Conservation (phyloP, 768 basidiomycete genomes). For the Tulasnella sp. region DNA sequence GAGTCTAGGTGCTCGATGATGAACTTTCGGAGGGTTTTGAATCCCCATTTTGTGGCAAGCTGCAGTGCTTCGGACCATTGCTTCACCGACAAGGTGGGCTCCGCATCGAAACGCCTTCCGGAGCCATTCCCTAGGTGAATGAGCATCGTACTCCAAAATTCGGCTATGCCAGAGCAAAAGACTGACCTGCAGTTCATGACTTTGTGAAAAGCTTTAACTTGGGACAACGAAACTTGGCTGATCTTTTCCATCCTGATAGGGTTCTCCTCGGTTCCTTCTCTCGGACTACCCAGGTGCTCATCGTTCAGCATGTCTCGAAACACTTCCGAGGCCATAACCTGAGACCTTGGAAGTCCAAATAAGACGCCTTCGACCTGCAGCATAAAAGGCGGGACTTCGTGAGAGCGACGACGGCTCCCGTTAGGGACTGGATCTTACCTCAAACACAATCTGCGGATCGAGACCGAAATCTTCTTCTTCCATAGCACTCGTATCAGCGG, state of each 20-base stretch:
- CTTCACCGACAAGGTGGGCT: background rate
- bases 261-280: background rate
- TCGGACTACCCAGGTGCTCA: background rate
- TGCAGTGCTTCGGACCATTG: background rate
- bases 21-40: background rate
- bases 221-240: background rate
- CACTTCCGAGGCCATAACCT: background rate
- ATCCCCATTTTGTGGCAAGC: slow-evolving; percentile 7
- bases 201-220: background rate
- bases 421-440: background rate
- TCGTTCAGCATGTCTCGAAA: background rate
- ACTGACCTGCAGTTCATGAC: background rate
- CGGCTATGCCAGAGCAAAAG: no score
- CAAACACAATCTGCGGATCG: background rate
- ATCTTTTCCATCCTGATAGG: background rate
- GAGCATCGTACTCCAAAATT: no score
- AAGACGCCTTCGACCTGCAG: background rate
- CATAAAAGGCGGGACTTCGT: background rate
- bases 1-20: background rate
- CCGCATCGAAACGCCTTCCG: background rate
- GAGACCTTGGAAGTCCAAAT: background rate
- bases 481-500: background rate
- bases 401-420: background rate
- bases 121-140: background rate
- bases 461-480: background rate